Evolutionary conservation across 73 alveolate genomes (phyloP).

Genomic region (Paramecium biaurelia): DNA sequence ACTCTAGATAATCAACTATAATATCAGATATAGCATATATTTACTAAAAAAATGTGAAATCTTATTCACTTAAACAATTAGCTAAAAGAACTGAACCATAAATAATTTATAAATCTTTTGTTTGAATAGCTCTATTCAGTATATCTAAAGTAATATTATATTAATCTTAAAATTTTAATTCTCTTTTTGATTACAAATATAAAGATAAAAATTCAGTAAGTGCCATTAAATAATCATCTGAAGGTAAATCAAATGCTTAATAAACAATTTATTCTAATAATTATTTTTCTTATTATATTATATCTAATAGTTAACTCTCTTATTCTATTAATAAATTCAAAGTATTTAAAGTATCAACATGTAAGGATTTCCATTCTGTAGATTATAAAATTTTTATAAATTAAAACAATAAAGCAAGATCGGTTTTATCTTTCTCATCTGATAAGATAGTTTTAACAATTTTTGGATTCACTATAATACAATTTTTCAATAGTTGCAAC

Average conservation of each 20-base stretch:
- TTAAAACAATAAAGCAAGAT: background rate
- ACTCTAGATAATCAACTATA: background rate
- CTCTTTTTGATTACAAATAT: background rate
- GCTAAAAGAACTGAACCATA: background rate
- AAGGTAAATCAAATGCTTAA: background rate
- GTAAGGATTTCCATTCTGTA: background rate
- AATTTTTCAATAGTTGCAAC: background rate
- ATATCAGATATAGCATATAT: background rate
- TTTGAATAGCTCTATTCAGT: background rate
- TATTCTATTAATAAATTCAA: background rate
- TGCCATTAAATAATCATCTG: background rate
- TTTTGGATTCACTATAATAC: background rate
- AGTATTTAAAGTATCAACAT: background rate
- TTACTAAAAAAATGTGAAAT: background rate
- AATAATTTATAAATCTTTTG: background rate
- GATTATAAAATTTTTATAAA: background rate
- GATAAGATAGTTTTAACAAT: background rate
- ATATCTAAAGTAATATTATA: background rate
- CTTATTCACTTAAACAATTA: background rate
- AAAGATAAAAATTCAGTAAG: background rate
- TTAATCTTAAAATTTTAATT: background rate
- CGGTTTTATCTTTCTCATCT: background rate
- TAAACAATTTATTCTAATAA: background rate
- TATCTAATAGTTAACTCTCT: background rate
- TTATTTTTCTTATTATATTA: background rate